phyloP scores from a whole-genome alignment of 2,329 filamentous ascomycete genomes.

The Diaporthe citriasiana region DNA sequence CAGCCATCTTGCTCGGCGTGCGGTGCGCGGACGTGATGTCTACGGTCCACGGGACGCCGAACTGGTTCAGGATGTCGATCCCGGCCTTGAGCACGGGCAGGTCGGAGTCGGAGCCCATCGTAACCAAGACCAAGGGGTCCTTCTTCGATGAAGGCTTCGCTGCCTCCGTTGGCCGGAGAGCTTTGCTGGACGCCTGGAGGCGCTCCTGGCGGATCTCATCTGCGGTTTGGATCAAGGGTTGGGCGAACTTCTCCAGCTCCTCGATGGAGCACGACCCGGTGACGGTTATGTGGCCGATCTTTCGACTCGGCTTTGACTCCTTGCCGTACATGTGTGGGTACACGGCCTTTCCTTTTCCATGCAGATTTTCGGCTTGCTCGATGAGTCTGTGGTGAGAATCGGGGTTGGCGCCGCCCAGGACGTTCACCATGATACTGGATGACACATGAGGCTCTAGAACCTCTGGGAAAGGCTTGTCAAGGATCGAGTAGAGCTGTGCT shows the following conservation, averaged over 20 bases:
- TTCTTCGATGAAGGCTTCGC: constrained; percentile 30
- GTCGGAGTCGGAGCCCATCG: constrained; percentile 88
- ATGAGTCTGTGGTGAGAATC: constrained; percentile 72
- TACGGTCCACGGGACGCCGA: constrained; percentile 79
- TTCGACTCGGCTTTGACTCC: constrained; percentile 86
- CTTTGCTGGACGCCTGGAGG: constrained; percentile 56
- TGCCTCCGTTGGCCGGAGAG: constrained; percentile 53
- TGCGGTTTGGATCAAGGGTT: constrained; percentile 77
- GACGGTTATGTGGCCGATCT: constrained; percentile 95
- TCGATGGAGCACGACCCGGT: constrained; percentile 77
- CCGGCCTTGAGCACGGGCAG: constrained; percentile 76
- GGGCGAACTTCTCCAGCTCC: constrained; percentile 70
- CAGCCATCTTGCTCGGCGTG: constrained; percentile 78
- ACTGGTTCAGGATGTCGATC: constrained; percentile 76
- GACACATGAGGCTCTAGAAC: constrained; percentile 71
- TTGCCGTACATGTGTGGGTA: constrained; percentile 94
- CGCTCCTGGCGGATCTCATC: constrained; percentile 71
- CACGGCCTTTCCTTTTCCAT: constrained; percentile 62
- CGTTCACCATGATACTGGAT: constrained; percentile 84
- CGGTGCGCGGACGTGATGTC: constrained; percentile 86
- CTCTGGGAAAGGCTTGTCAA: constrained; percentile 70
- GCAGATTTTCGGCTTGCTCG: constrained; percentile 60
- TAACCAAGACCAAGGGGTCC: constrained; percentile 77
- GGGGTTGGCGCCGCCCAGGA: constrained; percentile 77
- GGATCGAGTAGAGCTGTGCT: constrained; percentile 87